Conservation (phyloP, 257 asterid genomes). For the Petunia axillaris region DNA sequence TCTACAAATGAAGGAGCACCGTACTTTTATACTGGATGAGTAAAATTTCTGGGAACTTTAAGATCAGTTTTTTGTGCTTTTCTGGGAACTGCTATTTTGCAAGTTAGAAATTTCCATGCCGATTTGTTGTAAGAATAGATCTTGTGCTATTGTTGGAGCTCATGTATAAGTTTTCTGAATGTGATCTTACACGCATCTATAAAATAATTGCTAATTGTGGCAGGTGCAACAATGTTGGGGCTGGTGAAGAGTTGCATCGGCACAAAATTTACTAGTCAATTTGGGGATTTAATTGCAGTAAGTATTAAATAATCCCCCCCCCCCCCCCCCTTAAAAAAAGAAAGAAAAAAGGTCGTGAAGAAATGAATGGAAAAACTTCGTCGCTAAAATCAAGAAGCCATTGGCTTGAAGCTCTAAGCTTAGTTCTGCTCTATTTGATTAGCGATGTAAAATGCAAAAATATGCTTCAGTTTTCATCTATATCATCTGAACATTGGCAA, state of each 20-base stretch:
- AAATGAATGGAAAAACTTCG: not conserved
- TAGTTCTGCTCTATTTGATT: not conserved
- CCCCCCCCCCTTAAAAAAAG: not conserved
- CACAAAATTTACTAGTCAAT: slow-evolving; percentile 93
- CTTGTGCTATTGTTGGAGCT: not conserved
- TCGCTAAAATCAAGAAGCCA: not conserved
- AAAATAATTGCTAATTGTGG: slow-evolving; percentile 26
- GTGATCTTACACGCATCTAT: not conserved
- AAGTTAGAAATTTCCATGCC: not conserved
- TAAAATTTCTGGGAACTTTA: not conserved
- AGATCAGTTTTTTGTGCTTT: not conserved
- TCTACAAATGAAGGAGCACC: not conserved
- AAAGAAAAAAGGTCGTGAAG: not conserved
- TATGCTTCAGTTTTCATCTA: not conserved
- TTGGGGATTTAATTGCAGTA: slow-evolving; percentile 94
- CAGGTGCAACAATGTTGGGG: slow-evolving; percentile 84
- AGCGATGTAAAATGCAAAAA: not conserved
- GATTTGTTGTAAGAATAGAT: not conserved
- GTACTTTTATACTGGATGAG: not conserved
- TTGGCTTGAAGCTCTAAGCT: not conserved
- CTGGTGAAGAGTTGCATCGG: slow-evolving; percentile 96
- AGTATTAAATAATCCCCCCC: slow-evolving; percentile 37
- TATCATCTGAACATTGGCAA: not conserved
- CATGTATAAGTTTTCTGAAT: not conserved
- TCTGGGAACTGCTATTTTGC: not conserved